Conservation (phyloP, 2,329 filamentous ascomycete species). For the Ustulina deusta region DNA sequence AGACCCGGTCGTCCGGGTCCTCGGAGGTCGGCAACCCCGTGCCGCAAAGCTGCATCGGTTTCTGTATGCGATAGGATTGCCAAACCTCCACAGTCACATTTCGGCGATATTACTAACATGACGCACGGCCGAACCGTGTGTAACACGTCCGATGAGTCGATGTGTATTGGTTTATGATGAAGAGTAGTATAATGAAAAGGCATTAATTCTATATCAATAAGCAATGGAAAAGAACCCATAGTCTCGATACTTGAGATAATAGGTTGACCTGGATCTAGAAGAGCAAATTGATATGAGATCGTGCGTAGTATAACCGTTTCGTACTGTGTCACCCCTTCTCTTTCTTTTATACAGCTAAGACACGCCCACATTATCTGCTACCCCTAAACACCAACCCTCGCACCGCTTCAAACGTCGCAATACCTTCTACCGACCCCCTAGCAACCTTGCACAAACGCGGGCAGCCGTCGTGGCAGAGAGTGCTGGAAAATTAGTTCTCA, state of each 20-base stretch:
- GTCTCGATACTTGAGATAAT: not conserved
- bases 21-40: not conserved
- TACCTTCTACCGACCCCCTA: not conserved
- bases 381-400: not conserved
- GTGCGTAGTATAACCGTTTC: not conserved
- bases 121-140: not conserved
- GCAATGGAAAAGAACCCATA: not conserved
- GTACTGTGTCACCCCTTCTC: not conserved
- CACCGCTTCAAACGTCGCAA: not conserved
- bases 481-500: constrained; percentile 26
- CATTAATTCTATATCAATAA: not conserved
- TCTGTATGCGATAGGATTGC: not conserved
- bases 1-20: not conserved
- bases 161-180: not conserved
- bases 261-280: not conserved
- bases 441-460: not conserved
- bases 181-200: not conserved
- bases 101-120: not conserved
- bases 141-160: not conserved
- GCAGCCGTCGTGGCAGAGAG: constrained; percentile 33
- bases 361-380: not conserved
- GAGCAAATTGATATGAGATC: not conserved
- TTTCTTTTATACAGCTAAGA: not conserved
- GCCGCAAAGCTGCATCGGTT: not conserved
- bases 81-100: too few species aligned